Evolutionary conservation across 768 basidiomycete species (phyloP).

Genomic region (Asterophora parasitica): DNA sequence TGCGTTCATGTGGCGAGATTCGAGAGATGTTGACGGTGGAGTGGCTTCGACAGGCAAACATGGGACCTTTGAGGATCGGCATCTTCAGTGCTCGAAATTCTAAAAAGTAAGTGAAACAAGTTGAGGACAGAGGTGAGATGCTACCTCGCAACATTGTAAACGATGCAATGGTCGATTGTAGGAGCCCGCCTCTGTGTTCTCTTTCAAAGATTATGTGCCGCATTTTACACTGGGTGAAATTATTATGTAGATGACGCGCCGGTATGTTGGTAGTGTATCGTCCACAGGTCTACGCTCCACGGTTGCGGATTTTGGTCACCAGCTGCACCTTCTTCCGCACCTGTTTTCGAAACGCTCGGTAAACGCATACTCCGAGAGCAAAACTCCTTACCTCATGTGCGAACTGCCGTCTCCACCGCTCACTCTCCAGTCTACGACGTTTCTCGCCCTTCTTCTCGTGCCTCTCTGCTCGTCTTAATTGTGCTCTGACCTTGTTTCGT

Average conservation of each 20-base stretch:
- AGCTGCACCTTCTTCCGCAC: constrained; percentile 81
- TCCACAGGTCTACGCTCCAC: constrained; percentile 49
- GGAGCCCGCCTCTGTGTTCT: no score
- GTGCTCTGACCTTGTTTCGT: constrained; percentile 50
- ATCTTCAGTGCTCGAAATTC: no score
- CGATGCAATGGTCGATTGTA: no score
- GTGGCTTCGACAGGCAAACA: no score
- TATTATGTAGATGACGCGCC: neutral
- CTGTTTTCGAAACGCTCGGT: constrained; percentile 33
- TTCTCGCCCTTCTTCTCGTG: constrained; percentile 85
- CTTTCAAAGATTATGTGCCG: neutral
- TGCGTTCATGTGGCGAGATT: neutral
- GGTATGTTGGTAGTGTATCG: neutral
- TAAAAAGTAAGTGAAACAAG: no score
- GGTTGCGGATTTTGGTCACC: constrained; percentile 71
- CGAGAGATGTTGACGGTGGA: no score
- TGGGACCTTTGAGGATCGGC: no score
- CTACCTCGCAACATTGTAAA: no score
- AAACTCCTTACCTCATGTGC: constrained; percentile 61
- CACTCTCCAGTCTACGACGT: constrained; percentile 66
- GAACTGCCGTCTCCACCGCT: constrained; percentile 77
- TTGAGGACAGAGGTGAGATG: no score
- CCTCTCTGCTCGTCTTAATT: constrained; percentile 46
- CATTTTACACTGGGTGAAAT: neutral
- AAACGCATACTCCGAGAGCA: constrained; percentile 6